Percentiles rank a stretch among this genome's conserved stretches.
Evolutionary conservation across 208 protist genomes (phyloP).

Genomic region (Naegleria gruberi): DNA sequence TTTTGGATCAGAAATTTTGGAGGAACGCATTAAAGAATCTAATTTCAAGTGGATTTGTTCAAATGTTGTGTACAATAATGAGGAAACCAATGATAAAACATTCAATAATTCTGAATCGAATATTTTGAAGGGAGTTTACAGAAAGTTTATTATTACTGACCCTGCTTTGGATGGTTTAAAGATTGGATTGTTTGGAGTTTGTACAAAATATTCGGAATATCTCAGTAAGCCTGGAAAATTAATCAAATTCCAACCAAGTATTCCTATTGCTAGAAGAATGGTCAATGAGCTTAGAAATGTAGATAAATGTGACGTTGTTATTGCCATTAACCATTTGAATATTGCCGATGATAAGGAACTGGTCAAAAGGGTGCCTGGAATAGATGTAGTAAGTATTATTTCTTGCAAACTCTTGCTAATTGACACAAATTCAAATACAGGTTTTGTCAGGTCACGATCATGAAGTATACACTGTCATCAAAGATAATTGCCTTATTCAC

Average conservation of each 20-base stretch:
- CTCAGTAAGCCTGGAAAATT: not conserved
- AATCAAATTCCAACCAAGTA: not conserved
- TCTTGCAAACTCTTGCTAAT: too few species aligned
- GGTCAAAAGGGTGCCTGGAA: not conserved
- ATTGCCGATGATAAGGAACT: not conserved
- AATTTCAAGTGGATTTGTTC: not conserved
- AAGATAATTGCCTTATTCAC: not conserved
- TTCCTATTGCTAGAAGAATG: not conserved
- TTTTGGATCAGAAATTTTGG: not conserved
- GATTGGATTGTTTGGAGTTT: not conserved
- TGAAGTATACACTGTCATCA: not conserved
- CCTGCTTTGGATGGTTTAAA: not conserved
- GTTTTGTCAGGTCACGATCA: not conserved
- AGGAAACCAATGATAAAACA: not conserved
- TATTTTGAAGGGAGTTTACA: not conserved
- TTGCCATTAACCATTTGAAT: conserved; percentile 6
- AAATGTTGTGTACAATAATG: conserved; percentile 4
- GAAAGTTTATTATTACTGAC: not conserved
- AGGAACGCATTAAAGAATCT: not conserved
- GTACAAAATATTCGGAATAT: not conserved
- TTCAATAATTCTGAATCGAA: not conserved
- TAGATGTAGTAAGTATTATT: not conserved
- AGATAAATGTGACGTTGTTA: not conserved
- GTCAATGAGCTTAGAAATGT: not conserved
- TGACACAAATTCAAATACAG: too few species aligned